Base-by-base conservation (phyloP, 352 stramenopile species). In the Pilasporangium apinafurcum region DNA sequence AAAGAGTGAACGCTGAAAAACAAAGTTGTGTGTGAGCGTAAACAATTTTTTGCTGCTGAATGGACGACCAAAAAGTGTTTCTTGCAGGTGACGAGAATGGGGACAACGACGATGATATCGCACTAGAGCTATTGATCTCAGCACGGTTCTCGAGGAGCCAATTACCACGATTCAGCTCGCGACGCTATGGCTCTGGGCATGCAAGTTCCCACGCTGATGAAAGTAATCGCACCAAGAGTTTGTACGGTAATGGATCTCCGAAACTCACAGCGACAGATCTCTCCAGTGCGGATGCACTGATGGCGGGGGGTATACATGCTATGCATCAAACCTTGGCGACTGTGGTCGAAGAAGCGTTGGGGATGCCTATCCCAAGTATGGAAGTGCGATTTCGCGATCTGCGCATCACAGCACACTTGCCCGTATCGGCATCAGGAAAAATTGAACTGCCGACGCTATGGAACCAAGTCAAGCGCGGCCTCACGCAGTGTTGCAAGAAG, bases 311-410 rank as follows among this genome's bases (percentile, higher is more conserved):
- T 20, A 54, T 76, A 29, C 53, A 80, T 18, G 56, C 62, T 12
- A 82, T 85, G 72, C 58, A 85, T 42, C 47, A 63, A 33, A 70
- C 40, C 20, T 56, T 86, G 34, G 61, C 68, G 1, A 42, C 55
- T 3, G 68, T 65, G 5, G 38, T 78, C 10, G 65, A 82, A 36
- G 55, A 54, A 5, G 51, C 68, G 5, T 28, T 71, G 1, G 68
- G 68, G 8, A 22, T 53, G 18, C 66, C 68, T 5, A 67, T 82
- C 8, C 63, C 68, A 17, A 66, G 62, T 30, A 56, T 85, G 34
- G 66, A 80, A 30, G 65, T 82, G 12, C 62, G 62, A 34, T 85
- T 85, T 39, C 52, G 53, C 8, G 53, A 80, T 55, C 40, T 85
- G 37, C 51, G 66, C 16, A 58, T 84, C 51, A 56, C 55, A 13